Evolutionary conservation across 495 filamentous ascomycete genomes (phyloP).

Genomic region (Tuber calosporum): DNA sequence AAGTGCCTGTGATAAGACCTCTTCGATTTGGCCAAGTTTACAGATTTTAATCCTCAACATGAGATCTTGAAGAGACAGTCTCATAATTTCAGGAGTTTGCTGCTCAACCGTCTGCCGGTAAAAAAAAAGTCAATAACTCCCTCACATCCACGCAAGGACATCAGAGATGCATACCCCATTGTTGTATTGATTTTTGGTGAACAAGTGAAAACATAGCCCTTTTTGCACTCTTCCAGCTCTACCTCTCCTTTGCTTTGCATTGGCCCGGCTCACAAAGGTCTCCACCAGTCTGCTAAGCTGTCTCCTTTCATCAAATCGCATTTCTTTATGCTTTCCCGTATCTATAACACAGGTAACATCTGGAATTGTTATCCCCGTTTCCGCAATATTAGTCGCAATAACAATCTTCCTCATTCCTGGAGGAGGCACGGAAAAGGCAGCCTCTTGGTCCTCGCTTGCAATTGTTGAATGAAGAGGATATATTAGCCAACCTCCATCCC

Average conservation of each 20-base stretch:
- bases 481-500: slow-evolving; percentile 58
- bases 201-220: slow-evolving; percentile 90
- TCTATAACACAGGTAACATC: slow-evolving; percentile 95
- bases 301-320: slow-evolving; percentile 85
- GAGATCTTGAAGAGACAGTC: slow-evolving; percentile 85
- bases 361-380: slow-evolving; percentile 95
- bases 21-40: slow-evolving; percentile 83
- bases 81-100: slow-evolving; percentile 91
- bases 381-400: slow-evolving; percentile 91
- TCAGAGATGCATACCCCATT: slow-evolving; percentile 43
- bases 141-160: slow-evolving; percentile 2
- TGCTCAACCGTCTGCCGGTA: slow-evolving; percentile 64
- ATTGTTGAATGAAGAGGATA: slow-evolving; percentile 89
- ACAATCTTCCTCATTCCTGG: slow-evolving; percentile 80
- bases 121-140: slow-evolving; percentile 9
- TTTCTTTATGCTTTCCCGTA: slow-evolving; percentile 90
- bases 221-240: slow-evolving; percentile 93
- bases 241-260: slow-evolving; percentile 88
- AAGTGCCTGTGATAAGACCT: slow-evolving; percentile 78
- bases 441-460: slow-evolving; percentile 91
- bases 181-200: slow-evolving; percentile 81
- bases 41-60: slow-evolving; percentile 96
- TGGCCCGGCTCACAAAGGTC: slow-evolving; percentile 86
- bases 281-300: slow-evolving; percentile 85
- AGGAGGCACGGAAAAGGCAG: slow-evolving; percentile 78